Evolutionary conservation across 768 basidiomycete genomes (phyloP).

Genomic region (Cystofilobasidium macerans): DNA sequence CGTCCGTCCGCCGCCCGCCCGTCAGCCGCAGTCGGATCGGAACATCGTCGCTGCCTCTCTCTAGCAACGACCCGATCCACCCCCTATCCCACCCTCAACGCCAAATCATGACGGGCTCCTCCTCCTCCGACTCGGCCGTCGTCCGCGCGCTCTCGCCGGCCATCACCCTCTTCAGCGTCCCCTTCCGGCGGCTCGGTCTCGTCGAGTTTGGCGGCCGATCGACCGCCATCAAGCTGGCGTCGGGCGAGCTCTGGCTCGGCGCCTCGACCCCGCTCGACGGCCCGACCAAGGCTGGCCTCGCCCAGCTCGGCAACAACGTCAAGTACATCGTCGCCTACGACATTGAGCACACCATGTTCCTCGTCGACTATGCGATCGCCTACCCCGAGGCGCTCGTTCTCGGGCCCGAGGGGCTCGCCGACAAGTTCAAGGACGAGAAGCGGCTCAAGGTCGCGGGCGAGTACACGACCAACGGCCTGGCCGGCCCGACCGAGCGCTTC

Average conservation of each 20-base stretch:
- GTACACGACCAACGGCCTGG: slow-evolving; percentile 39
- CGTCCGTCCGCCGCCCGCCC: no score
- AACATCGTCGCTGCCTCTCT: no score
- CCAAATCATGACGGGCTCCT: not conserved
- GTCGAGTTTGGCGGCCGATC: slow-evolving; percentile 54
- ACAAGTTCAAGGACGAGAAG: slow-evolving; percentile 41
- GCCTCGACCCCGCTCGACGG: slow-evolving; percentile 62
- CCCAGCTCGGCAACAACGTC: slow-evolving; percentile 53
- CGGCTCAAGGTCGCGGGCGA: slow-evolving; percentile 48
- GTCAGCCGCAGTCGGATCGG: no score
- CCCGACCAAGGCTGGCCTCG: slow-evolving; percentile 54
- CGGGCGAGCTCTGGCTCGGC: slow-evolving; percentile 67
- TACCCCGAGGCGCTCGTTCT: slow-evolving; percentile 42
- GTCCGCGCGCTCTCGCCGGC: slow-evolving; percentile 31
- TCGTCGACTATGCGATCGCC: slow-evolving; percentile 20
- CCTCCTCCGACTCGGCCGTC: not conserved
- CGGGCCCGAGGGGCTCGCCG: slow-evolving; percentile 50
- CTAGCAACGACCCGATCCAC: no score
- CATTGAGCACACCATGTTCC: slow-evolving; percentile 38
- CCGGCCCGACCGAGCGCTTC: slow-evolving; percentile 39
- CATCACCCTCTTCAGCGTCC: slow-evolving; percentile 39
- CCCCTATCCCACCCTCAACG: not conserved
- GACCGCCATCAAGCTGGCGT: slow-evolving; percentile 60
- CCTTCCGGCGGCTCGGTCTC: slow-evolving; percentile 35
- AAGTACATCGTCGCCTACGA: slow-evolving; percentile 43